Conservation (phyloP, 768 basidiomycete genomes). For the Cystofilobasidium macerans region DNA sequence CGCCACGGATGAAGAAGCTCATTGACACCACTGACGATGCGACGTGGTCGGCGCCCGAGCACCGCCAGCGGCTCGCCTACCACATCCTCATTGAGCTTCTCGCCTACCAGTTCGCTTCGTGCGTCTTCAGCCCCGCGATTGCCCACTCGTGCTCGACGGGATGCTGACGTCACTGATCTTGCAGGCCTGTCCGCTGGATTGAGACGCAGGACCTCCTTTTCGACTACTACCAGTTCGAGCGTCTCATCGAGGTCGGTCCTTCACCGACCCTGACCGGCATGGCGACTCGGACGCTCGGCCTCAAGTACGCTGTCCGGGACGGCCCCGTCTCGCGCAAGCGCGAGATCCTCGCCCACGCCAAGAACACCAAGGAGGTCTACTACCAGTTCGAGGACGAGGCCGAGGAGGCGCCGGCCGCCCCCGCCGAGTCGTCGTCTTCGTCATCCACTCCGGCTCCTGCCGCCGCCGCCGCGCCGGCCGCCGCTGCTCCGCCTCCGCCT, state of each 20-base stretch:
- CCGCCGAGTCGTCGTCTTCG: constrained; percentile 32
- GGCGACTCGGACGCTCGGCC: constrained; percentile 61
- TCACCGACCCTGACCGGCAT: constrained; percentile 93
- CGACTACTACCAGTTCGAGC: constrained; percentile 71
- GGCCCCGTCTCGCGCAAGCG: constrained; percentile 70
- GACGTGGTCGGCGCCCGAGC: constrained; percentile 64
- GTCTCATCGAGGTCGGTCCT: constrained; percentile 90
- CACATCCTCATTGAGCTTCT: constrained; percentile 91
- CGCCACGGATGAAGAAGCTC: constrained; percentile 89
- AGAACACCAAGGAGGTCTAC: constrained; percentile 93
- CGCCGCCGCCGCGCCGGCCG: constrained; percentile 41
- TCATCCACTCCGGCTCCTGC: constrained; percentile 42
- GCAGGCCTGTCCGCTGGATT: constrained; percentile 83
- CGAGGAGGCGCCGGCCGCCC: constrained; percentile 42
- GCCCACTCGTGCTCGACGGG: no score
- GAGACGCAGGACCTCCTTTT: constrained; percentile 96
- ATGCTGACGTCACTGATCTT: no score
- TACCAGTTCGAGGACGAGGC: constrained; percentile 84
- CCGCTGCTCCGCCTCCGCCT: constrained; percentile 40
- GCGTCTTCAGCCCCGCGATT: background rate
- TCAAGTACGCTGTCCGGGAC: constrained; percentile 81
- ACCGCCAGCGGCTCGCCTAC: constrained; percentile 89
- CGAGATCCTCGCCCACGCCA: constrained; percentile 80
- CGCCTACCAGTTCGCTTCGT: constrained; percentile 75
- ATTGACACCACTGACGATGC: constrained; percentile 88